Percentiles rank a stretch among this genome's conserved stretches.
phyloP scores from a whole-genome alignment of 441 rosid genomes.

The Croton setiger region DNA sequence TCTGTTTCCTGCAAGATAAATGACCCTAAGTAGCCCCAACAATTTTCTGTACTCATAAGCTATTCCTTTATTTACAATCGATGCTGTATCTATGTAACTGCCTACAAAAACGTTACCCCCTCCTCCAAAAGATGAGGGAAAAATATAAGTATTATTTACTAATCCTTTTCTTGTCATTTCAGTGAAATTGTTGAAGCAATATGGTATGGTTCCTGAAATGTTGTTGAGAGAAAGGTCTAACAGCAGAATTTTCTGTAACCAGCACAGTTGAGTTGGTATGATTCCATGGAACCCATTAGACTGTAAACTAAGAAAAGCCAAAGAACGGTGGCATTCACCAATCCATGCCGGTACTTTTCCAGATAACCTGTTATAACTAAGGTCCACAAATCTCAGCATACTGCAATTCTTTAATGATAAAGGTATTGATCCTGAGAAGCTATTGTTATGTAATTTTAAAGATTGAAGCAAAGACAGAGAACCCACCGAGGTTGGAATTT shows the following conservation, averaged over 20 bases:
- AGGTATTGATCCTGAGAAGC: conserved; percentile 24
- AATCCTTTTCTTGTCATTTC: conserved; percentile 11
- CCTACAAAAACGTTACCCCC: neutral
- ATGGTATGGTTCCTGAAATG: conserved; percentile 15
- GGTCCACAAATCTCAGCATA: conserved; percentile 18
- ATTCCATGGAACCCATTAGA: conserved; percentile 21
- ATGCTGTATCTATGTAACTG: neutral
- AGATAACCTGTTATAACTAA: conserved; percentile 18
- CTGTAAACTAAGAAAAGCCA: conserved; percentile 19
- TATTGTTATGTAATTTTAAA: conserved; percentile 19
- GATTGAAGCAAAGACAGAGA: conserved; percentile 4
- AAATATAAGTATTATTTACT: neutral
- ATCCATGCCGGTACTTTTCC: conserved; percentile 23
- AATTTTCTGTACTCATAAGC: neutral
- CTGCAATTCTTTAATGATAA: conserved; percentile 5
- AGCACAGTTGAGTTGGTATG: conserved; percentile 16
- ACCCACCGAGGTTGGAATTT: conserved; percentile 23
- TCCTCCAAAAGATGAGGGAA: neutral
- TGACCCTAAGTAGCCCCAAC: conserved; percentile 15
- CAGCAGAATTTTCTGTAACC: conserved; percentile 7
- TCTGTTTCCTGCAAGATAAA: conserved; percentile 25
- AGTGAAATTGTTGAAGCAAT: neutral
- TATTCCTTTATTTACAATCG: conserved; percentile 25
- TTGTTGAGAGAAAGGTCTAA: conserved; percentile 21
- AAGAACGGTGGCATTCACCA: conserved; percentile 12